Evolutionary conservation across 1,284 basidiomycete genomes (phyloP), one percentile per base, ranked within the genome.

Genomic region (Salmacisia buchloeana): DNA sequence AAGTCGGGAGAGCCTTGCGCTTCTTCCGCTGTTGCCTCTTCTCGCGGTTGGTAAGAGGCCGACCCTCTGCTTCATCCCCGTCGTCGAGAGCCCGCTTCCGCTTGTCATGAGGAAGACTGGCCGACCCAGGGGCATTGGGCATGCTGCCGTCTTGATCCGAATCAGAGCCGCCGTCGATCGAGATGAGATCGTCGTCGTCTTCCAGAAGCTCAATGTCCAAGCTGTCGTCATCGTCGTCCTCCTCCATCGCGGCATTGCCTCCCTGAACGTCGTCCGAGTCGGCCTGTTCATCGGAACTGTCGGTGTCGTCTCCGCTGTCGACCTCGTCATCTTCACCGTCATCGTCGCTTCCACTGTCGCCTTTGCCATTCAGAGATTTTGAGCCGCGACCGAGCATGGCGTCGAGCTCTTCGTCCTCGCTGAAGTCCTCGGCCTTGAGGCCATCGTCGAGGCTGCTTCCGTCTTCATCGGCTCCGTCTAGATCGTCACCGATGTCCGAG

Each of bases 1-100:
- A 97, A 33, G 88, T 89, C 1, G 93, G 92, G 71, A 92, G 76
- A 43, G 70, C 72, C 54, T 86, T 90, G 77, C 86, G 82, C 79
- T 85, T 86, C 66, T 85, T 84, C 75, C 85, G 86, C 67, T 80
- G 82, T 63, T 80, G 82, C 69, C 83, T 83, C 60, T 83, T 81
- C 62, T 83, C 80, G 56, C 77, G 71, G 34, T 65, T 69, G 12
- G 63, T 73, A 29, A 76, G n/a, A 56, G 75, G 75, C 45, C 18
- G 39, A n/a, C 57, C 58, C 13, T 67, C 65, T 2, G 36, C 63
- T 4, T 56, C 66, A 15, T 65, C 65, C 10, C 52, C 66, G 7
- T 71, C 69, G 21, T 68, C 29, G 18, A 33, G 21, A 2, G 13
- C 39, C 13, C 25, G 35, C 43, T 45, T 63, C 23, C n/a, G 10